Conservation (phyloP, 2,329 filamentous ascomycete species). For the Pseudogymnoascus sp. region DNA sequence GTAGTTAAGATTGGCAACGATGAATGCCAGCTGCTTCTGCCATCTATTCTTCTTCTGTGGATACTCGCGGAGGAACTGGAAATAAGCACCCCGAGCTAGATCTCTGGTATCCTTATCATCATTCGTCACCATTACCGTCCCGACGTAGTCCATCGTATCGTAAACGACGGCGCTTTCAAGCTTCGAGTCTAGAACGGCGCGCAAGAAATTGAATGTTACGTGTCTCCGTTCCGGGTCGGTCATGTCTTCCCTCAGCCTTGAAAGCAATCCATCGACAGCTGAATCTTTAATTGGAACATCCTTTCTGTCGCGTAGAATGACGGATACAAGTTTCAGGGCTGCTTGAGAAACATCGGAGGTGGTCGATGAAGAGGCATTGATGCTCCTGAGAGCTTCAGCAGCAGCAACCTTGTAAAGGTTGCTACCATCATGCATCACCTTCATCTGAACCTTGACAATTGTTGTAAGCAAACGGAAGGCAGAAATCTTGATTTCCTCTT, state of each 20-base stretch:
- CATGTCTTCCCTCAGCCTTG: conserved; percentile 76
- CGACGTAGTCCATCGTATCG: conserved; percentile 82
- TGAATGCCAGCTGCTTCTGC: conserved; percentile 80
- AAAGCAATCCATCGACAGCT: conserved; percentile 74
- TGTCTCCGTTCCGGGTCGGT: conserved; percentile 90
- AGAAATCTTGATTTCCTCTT: conserved; percentile 89
- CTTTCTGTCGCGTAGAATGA: conserved; percentile 73
- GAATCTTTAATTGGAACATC: conserved; percentile 71
- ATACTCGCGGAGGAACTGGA: conserved; percentile 91
- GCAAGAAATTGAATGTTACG: conserved; percentile 88
- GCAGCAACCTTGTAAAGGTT: conserved; percentile 68
- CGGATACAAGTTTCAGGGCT: conserved; percentile 78
- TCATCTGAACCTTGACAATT: conserved; percentile 76
- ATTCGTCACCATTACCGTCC: conserved; percentile 91
- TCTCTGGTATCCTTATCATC: conserved; percentile 84
- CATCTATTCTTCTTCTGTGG: conserved; percentile 86
- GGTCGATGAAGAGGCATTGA: conserved; percentile 70
- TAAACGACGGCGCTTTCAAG: conserved; percentile 84
- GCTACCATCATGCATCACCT: conserved; percentile 56
- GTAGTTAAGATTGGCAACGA: conserved; percentile 87
- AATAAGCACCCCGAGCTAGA: conserved; percentile 79
- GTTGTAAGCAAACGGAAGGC: conserved; percentile 78
- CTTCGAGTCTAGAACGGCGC: conserved; percentile 76
- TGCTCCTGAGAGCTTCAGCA: conserved; percentile 73
- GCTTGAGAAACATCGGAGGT: conserved; percentile 80